Evolutionary conservation across 441 rosid genomes (phyloP), one percentile per base, ranked within the genome.

Genomic region (Omphalea diandra): DNA sequence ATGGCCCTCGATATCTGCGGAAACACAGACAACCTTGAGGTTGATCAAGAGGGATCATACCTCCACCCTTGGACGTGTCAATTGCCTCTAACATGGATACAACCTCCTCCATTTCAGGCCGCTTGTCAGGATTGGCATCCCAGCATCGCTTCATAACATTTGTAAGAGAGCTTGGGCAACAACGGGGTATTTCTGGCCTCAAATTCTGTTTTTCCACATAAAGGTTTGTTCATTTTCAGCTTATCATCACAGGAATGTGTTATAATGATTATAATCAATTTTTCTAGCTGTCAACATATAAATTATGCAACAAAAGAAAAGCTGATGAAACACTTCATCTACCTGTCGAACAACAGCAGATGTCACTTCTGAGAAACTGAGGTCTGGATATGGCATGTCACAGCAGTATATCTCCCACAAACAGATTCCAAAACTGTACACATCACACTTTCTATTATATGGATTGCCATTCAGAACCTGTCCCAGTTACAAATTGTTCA

Each of bases 381-480:
- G 98, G 69, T 95, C 97, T 26, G 97, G 98, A 77, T 90, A 92
- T 24, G 99, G 98, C 98, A 92, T 89, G 83, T 92, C 98, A 71
- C 98, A 92, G 79, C 99, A 95, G 80, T 92, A 95, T 69, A 87
- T 95, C 87, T 94, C 99, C 99, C 99, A 94, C 75, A 95, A 77
- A 80, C 99, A 95, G 75, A 94, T 94, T 12, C 98, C 92, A 3
- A 92, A 95, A 76, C 98, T 95, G 83, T 95, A 92, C 41, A 95
- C 99, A 69, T 95, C 98, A 27, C 99, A 95, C 80, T 95, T 95
- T 70, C 97, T 86, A 55, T 92, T 87, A 72, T 95, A 95, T 3
- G 99, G 90, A 44, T 71, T 90, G 69, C 99, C 98, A 77, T 92
- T 90, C 67, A 95, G 90, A 73, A 95, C 98, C 98, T 93, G 85